Evolutionary conservation across 805 yeast genomes (phyloP), one percentile per base, ranked within the genome.

Genomic region (Yarrowia deformans): DNA sequence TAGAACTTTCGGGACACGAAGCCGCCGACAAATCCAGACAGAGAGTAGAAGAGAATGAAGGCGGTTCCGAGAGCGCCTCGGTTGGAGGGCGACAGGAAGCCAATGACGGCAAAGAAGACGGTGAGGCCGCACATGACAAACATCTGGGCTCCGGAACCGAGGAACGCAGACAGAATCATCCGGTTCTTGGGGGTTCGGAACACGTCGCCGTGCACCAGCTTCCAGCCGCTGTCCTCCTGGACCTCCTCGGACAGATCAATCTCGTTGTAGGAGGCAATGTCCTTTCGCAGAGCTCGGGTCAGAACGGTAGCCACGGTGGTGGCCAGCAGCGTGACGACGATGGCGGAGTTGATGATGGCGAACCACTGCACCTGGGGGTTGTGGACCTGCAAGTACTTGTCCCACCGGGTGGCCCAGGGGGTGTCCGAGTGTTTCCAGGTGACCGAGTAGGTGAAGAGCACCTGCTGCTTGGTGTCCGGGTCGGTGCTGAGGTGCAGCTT

Each of bases 391-490:
- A 95, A 83, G 77, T 95, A 95, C 79, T 92, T 91, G 79, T 95
- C 99, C 99, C 99, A 95, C 81, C 99, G 88, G 2, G 98, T 94
- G 42, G 98, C 98, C 98, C 98, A 95, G 4, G 88, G 86, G 2
- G 95, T 90, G 7, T 82, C 83, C 9, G 94, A 89, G 68, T 84
- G 85, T 23, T 80, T 77, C 83, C 94, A 95, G 43, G 77, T 80
- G 19, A 94, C 95, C 1, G 95, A 88, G 79, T 95, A 95, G n/a
- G 97, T 86, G 81, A 87, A 95, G 19, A 83, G 76, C n/a, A 94
- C 97, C 1, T 78, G 76, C 7, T 88, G 84, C 43, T 84, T 87
- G 14, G 76, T 77, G 23, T 83, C 84, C 61, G 84, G 84, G 63
- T 79, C 80, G 73, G 91, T 82, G 3, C 70, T 64, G 46, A 75